phyloP scores from a whole-genome alignment of 2,329 filamentous ascomycete species.

The Chalaropsis thielavioides region DNA sequence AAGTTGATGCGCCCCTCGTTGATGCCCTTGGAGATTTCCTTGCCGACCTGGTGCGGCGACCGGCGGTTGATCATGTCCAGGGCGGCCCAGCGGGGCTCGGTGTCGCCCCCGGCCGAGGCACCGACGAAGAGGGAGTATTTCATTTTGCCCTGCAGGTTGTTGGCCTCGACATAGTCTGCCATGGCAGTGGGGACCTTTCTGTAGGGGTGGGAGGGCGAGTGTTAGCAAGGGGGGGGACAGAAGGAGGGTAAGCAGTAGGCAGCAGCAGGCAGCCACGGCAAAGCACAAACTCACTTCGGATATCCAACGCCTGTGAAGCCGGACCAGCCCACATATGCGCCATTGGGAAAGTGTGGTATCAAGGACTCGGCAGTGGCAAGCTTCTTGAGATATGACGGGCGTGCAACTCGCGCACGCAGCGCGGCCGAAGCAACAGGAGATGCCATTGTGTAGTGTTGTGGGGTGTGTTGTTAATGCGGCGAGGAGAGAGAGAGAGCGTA shows the following conservation, averaged over 20 bases:
- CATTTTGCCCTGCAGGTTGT: slow-evolving; percentile 67
- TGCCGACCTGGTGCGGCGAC: slow-evolving; percentile 77
- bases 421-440: slow-evolving; percentile 51
- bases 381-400: slow-evolving; percentile 67
- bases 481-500: neutral
- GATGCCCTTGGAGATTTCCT: slow-evolving; percentile 79
- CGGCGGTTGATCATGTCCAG: slow-evolving; percentile 83
- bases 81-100: slow-evolving; percentile 79
- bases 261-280: too few species aligned
- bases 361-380: slow-evolving; percentile 66
- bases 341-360: slow-evolving; percentile 67
- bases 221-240: neutral
- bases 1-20: slow-evolving; percentile 81
- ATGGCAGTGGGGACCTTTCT: slow-evolving; percentile 53
- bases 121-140: slow-evolving; percentile 81
- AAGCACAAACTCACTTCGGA: slow-evolving; percentile 50
- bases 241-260: neutral
- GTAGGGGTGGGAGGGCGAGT: too few species aligned
- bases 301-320: slow-evolving; percentile 85
- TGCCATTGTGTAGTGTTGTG: slow-evolving; percentile 27
- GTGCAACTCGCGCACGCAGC: slow-evolving; percentile 59
- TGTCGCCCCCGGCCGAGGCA: slow-evolving; percentile 78
- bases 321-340: slow-evolving; percentile 78
- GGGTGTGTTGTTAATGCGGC: too few species aligned
- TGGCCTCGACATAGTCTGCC: slow-evolving; percentile 79